Percentiles rank a stretch among this genome's conserved stretches.
Evolutionary conservation across 2,329 filamentous ascomycete genomes (phyloP).

Genomic region (Fusarium gaditjirri): DNA sequence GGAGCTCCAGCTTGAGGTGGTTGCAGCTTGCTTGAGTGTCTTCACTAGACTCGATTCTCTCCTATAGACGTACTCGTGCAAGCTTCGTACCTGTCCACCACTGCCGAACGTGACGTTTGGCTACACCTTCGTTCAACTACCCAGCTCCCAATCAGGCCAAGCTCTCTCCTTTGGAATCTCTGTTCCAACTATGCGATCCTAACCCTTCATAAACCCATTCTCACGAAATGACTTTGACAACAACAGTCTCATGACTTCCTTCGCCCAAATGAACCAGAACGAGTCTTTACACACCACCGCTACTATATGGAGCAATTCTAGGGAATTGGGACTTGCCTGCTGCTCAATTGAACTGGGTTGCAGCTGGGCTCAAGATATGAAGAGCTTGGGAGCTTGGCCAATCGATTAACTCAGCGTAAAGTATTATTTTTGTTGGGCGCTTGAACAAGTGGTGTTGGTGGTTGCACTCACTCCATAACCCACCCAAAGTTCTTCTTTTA

Average conservation of each 20-base stretch:
- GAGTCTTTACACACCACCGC: conserved; percentile 13
- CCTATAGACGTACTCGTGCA: conserved; percentile 65
- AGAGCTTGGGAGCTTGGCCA: conserved; percentile 23
- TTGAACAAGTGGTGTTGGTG: conserved; percentile 29
- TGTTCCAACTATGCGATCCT: conserved; percentile 27
- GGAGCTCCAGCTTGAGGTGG: conserved; percentile 96
- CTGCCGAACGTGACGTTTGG: conserved; percentile 21
- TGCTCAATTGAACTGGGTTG: conserved; percentile 16
- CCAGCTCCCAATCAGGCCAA: conserved; percentile 33
- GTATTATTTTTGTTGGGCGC: conserved; percentile 8
- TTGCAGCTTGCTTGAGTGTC: conserved; percentile 95
- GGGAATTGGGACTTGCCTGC: conserved; percentile 26
- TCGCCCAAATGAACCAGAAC: conserved; percentile 7
- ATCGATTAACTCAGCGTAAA: conserved; percentile 11
- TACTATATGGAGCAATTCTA: conserved; percentile 32
- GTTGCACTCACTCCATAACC: conserved; percentile 9
- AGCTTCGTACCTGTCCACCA: conserved; percentile 14
- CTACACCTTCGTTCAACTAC: conserved; percentile 30
- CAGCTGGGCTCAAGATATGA: conserved; percentile 1
- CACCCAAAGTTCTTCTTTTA: conserved; percentile 32
- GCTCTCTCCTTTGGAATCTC: conserved; percentile 26
- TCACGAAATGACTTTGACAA: conserved; percentile 32
- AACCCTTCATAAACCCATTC: conserved; percentile 19
- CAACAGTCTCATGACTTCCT: conserved; percentile 21
- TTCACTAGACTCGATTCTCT: conserved; percentile 98